Base-by-base conservation (phyloP, 1,139 yeast genomes). In the Lizanozyma gosingica region DNA sequence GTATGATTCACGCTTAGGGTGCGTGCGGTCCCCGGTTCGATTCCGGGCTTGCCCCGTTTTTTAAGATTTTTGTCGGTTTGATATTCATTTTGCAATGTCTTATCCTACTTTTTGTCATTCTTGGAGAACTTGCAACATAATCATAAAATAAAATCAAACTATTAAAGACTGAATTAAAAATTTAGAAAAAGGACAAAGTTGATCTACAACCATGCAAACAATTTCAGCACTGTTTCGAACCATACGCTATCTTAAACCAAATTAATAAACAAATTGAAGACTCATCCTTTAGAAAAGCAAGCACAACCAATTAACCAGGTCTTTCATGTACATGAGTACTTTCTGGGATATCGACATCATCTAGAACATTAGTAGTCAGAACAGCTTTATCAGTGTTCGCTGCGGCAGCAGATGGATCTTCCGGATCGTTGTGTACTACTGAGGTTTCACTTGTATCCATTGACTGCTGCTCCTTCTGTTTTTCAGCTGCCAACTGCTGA, bases 401-500 rank as follows among this genome's bases (percentile, higher is more conserved):
- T 22, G 6, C 29, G 11, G 29, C 9, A 22, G 29, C 9, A 6
- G 29, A 6, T 22, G 29, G 9, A 22, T 6, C 11, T 22, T 11
- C 29, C 11, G 29, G 11, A 22, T 22, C 11, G 11, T 22, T 22
- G n/a, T 22, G 29, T 22, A 22, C 11, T 22, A 11, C n/a, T n/a
- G 29, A 22, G 16, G 22, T 33, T 18, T n/a, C 38, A 33, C 15
- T 34, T 3, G 36, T 27, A 9, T 38, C 37, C 27, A 33, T 18
- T 16, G 39, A 14, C n/a, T 36, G 38, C 14, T 33, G 17, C 9
- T 15, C 39, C 22, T 32, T 17, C 17, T 17, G 14, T 39, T 22
- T 22, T 22, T 22, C 29, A 22, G 29, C 29, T 6, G 29, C 29
- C 29, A 22, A 22, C 11, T 22, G 29, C 11, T 22, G 29, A 22